Evolutionary conservation across 768 basidiomycete genomes (phyloP).

Genomic region (Rickenella mellea): DNA sequence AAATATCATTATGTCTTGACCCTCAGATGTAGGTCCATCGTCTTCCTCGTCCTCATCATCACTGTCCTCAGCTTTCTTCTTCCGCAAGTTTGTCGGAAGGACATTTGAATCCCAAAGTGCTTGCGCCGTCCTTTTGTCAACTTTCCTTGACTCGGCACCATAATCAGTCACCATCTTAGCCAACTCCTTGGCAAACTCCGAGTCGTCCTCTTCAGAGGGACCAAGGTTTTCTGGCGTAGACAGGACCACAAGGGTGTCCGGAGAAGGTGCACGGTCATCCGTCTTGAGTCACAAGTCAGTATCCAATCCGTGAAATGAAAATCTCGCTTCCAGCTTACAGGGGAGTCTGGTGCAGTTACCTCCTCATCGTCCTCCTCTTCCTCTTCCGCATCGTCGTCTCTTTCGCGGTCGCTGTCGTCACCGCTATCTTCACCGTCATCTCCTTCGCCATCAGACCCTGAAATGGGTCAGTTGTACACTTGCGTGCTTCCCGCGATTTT

Average conservation of each 20-base stretch:
- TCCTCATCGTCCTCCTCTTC: conserved; percentile 62
- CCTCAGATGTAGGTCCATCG: conserved; percentile 17
- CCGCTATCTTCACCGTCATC: conserved; percentile 46
- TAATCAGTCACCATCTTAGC: conserved; percentile 91
- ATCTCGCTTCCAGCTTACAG: conserved; percentile 28
- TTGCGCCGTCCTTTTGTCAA: conserved; percentile 81
- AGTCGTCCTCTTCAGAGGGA: conserved; percentile 82
- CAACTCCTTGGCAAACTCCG: conserved; percentile 90
- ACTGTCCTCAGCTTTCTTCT: conserved; percentile 52
- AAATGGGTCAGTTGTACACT: conserved; percentile 6
- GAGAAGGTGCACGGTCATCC: conserved; percentile 69
- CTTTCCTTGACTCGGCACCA: conserved; percentile 71
- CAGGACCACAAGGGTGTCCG: conserved; percentile 70
- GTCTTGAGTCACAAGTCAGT: conserved; percentile 24
- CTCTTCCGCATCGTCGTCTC: conserved; percentile 33
- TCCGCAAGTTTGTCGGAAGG: conserved; percentile 53
- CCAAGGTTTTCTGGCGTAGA: conserved; percentile 67
- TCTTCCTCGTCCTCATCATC: conserved; percentile 40
- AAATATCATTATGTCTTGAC: conserved; percentile 69
- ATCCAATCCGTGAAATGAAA: not conserved
- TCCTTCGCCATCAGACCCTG: conserved; percentile 32
- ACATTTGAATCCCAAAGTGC: conserved; percentile 87
- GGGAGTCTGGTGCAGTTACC: conserved; percentile 33
- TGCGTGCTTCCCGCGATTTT: not conserved
- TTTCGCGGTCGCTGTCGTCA: conserved; percentile 41